These are phyloP conservation scores for Skeletonema potamos DNA, from an alignment of 108 stramenopile genomes.

Conservation along the genomic window DNA sequence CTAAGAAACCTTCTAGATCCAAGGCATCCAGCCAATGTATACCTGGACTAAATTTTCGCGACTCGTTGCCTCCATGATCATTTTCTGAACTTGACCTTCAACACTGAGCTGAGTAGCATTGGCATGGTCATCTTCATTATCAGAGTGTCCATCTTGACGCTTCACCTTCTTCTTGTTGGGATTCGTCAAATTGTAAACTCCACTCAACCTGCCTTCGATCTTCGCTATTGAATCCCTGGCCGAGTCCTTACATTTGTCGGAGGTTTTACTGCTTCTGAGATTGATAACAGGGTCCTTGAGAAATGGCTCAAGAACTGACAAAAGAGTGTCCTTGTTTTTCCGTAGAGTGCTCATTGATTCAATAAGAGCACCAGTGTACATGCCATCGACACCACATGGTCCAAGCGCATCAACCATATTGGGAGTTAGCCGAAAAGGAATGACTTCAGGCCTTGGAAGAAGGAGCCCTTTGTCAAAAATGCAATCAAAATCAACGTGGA, in stretches of 20 bases:
- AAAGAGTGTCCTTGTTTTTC: slow-evolving; percentile 88
- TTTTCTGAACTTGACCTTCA: slow-evolving; percentile 88
- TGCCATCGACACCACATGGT: slow-evolving; percentile 87
- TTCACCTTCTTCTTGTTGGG: slow-evolving; percentile 70
- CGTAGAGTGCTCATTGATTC: slow-evolving; percentile 87
- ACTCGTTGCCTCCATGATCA: slow-evolving; percentile 86
- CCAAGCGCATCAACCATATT: slow-evolving; percentile 99
- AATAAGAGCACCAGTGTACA: slow-evolving; percentile 79
- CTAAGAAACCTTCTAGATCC: slow-evolving; percentile 49
- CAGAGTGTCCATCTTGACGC: slow-evolving; percentile 46
- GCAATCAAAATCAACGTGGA: slow-evolving; percentile 99
- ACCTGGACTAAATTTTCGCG: slow-evolving; percentile 85
- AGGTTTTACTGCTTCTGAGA: slow-evolving; percentile 63
- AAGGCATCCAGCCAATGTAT: slow-evolving; percentile 92
- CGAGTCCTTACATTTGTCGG: slow-evolving; percentile 41
- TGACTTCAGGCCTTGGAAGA: slow-evolving; percentile 92
- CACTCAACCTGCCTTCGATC: slow-evolving; percentile 80
- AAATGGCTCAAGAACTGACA: slow-evolving; percentile 98
- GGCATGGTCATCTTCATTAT: slow-evolving; percentile 55
- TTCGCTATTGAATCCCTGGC: slow-evolving; percentile 47
- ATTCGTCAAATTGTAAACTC: slow-evolving; percentile 87
- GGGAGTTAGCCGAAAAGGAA: slow-evolving; percentile 97
- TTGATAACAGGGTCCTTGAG: slow-evolving; percentile 92
- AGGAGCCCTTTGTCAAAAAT: slow-evolving; percentile 98
- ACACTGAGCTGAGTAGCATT: slow-evolving; percentile 80